A percentile compares a stretch with the other conserved stretches of the same genome.
Conservation (phyloP, 2,329 filamentous ascomycete genomes). For the Fusarium buxicola region DNA sequence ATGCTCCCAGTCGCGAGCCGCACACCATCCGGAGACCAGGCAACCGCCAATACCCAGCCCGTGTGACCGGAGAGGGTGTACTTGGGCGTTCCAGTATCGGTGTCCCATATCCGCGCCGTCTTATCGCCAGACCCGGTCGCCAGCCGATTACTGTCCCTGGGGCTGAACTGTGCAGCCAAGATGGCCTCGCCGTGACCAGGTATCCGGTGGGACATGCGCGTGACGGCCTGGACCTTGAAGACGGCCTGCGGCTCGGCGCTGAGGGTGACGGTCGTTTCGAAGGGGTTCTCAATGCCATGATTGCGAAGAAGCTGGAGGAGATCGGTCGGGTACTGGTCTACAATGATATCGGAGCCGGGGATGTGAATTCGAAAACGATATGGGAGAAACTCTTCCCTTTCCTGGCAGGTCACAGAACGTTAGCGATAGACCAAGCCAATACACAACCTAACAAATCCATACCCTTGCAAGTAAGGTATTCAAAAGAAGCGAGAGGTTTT, state of each 20-base stretch:
- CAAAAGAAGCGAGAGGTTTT: constrained; percentile 87
- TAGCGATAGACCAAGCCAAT: constrained; percentile 2
- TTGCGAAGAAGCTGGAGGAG: constrained; percentile 65
- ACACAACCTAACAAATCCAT: constrained; percentile 42
- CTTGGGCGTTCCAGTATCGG: constrained; percentile 89
- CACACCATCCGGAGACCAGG: constrained; percentile 86
- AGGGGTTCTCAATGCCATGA: constrained; percentile 69
- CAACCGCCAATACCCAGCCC: constrained; percentile 87
- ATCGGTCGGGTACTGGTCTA: constrained; percentile 68
- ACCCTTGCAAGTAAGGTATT: constrained; percentile 86
- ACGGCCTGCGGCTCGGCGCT: constrained; percentile 85
- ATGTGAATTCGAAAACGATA: constrained; percentile 72
- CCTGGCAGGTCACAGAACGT: constrained; percentile 47
- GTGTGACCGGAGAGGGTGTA: constrained; percentile 89
- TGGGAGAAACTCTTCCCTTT: constrained; percentile 69
- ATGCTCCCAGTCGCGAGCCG: constrained; percentile 90
- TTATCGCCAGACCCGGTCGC: constrained; percentile 92
- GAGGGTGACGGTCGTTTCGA: constrained; percentile 66
- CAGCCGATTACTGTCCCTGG: constrained; percentile 78
- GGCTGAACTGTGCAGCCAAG: constrained; percentile 86
- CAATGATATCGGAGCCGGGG: constrained; percentile 62
- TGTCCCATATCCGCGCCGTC: constrained; percentile 94
- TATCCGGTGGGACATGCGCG: constrained; percentile 88
- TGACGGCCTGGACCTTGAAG: constrained; percentile 92
- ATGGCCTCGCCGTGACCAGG: constrained; percentile 94